A percentile compares a stretch with the other conserved stretches of the same genome.
Evolutionary conservation across 1,139 yeast genomes (phyloP).

Genomic region (Wickerhamomyces sp.): DNA sequence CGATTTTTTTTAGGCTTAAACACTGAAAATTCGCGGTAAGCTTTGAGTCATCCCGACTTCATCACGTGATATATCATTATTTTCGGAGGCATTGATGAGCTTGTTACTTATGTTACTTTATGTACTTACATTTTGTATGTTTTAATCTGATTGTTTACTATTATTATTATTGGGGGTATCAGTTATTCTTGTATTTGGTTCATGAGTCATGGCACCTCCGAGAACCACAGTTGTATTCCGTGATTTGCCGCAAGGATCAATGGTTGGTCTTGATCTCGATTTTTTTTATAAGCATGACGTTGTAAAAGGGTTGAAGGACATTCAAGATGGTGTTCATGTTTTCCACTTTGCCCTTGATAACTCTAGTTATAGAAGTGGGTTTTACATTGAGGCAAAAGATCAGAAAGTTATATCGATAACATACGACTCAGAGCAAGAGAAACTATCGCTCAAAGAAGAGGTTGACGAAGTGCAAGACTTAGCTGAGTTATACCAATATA

Average conservation of each 20-base stretch:
- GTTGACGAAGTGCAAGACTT: slow-evolving; percentile 25
- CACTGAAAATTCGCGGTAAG: too few species aligned
- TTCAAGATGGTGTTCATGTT: slow-evolving; percentile 35
- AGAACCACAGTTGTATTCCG: slow-evolving; percentile 26
- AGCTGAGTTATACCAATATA: slow-evolving; percentile 27
- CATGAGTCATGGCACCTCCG: too few species aligned
- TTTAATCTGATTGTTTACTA: too few species aligned
- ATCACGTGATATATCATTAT: too few species aligned
- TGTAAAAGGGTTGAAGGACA: slow-evolving; percentile 33
- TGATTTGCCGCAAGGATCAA: slow-evolving; percentile 28
- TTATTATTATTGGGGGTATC: too few species aligned
- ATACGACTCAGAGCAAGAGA: slow-evolving; percentile 28
- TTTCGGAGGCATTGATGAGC: too few species aligned
- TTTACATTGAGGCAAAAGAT: slow-evolving; percentile 24
- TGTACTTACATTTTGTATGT: too few species aligned
- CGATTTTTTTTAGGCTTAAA: neutral
- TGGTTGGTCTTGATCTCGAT: slow-evolving; percentile 35
- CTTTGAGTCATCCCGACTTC: too few species aligned
- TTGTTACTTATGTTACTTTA: too few species aligned
- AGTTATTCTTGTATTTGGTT: too few species aligned
- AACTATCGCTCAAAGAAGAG: slow-evolving; percentile 24
- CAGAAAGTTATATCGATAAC: slow-evolving; percentile 20
- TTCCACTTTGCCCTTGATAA: slow-evolving; percentile 33
- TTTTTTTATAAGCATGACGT: slow-evolving; percentile 32
- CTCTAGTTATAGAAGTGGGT: slow-evolving; percentile 27